Base-by-base conservation (phyloP, 441 rosid genomes). In the Arabidopsis hybrid region DNA sequence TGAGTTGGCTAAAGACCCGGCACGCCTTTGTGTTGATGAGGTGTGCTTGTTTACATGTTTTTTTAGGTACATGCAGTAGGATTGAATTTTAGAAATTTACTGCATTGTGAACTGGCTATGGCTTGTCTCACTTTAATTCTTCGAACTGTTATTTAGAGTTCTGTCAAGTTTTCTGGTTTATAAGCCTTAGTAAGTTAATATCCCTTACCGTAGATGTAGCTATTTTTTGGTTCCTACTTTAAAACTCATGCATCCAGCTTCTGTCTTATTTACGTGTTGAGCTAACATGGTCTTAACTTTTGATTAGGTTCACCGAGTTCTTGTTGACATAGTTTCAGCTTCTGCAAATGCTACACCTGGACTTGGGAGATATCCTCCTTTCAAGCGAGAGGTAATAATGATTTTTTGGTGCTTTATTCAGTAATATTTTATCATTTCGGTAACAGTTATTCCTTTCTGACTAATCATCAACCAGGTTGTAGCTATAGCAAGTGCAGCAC, bases 1-100 rank as follows among this genome's bases (percentile, higher is more conserved):
- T 65, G 95, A 89, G 84, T 80, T 87, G 74, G 95, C 95, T 59
- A 89, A 89, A 84, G 95, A 87, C 73, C 95, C 95, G 5, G 82
- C 95, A 40, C 85, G 83, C 45, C 83, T 89, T 26, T 89, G 95
- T 81, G 95, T 89, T 72, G 95, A 89, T 69, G 95, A 89, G 91
- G 95, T 87, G 81, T 66, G 78, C 26, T 21, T 21, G 26, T 21
- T 21, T 79, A 57, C 47, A 49, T 70, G 57, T 76, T 77, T 51
- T 31, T 43, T 53, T 32, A 71, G 73, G 26, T 72, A 11, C 65
- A 42, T 61, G 52, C 4, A 31, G 2, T 59, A 43, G 59, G 59
- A 43, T 52, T 40, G 49, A 34, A 60, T 46, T 69, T 13, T 42
- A 52, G 42, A 65, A 11, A 34, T 58, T 47, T 57, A 63, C 16